A percentile compares a stretch with the other conserved stretches of the same genome.
Evolutionary conservation across 129 eudicot species (phyloP).

Genomic region (Artemisia argyi): DNA sequence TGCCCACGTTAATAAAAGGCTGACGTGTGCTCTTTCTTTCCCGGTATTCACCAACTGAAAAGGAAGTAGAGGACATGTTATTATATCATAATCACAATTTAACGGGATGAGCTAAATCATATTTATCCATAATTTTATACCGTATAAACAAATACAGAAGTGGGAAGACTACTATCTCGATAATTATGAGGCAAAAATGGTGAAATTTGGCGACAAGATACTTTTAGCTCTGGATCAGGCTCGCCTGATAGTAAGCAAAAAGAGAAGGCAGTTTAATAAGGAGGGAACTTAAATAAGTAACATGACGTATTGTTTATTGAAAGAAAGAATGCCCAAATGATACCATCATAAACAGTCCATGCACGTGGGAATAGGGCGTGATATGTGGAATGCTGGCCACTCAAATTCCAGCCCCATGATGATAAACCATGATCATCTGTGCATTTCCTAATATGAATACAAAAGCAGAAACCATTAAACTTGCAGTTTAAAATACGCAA

Average conservation of each 20-base stretch:
- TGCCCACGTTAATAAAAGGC: constrained; percentile 96
- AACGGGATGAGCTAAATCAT: not conserved
- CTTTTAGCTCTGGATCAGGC: constrained; percentile 93
- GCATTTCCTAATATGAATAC: constrained; percentile 54
- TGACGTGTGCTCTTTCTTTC: constrained; percentile 96
- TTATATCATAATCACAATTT: constrained; percentile 15
- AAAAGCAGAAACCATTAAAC: not conserved
- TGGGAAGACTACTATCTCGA: constrained; percentile 93
- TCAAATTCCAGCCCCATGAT: constrained; percentile 98
- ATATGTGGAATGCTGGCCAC: constrained; percentile 94
- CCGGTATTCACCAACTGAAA: constrained; percentile 93
- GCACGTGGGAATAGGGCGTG: constrained; percentile 96
- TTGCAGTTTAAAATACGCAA: not conserved
- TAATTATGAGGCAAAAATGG: constrained; percentile 97
- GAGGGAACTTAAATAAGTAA: not conserved
- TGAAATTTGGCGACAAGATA: constrained; percentile 96
- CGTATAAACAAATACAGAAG: constrained; percentile 92
- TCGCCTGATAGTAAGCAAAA: constrained; percentile 55
- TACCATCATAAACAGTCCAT: constrained; percentile 98
- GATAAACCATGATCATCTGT: constrained; percentile 91
- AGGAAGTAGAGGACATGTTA: constrained; percentile 18
- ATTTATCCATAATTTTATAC: constrained; percentile 38
- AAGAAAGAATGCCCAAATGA: constrained; percentile 13
- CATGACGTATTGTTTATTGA: not conserved
- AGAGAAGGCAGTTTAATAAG: not conserved